Evolutionary conservation across 257 asterid genomes (phyloP), one percentile per base, ranked within the genome.

Genomic region (Dorcoceras hygrometricum): DNA sequence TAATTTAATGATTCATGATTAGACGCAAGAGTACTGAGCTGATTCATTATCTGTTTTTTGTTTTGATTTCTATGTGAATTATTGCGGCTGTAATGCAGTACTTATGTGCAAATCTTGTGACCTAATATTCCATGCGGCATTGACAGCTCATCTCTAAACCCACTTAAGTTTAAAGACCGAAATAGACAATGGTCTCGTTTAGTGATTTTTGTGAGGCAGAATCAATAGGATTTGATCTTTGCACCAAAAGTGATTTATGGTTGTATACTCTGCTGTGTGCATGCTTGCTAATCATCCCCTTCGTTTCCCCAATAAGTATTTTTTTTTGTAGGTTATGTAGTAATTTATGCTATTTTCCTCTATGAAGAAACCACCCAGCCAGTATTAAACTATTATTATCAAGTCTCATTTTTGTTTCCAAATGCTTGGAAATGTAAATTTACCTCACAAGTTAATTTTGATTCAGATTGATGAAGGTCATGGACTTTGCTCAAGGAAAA

Each of bases 381-480:
- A 68, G 66, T 65, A 39, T 54, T 67, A 58, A 59, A 69, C 36
- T 34, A 69, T 62, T 20, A 70, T 23, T 53, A 59, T 56, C 29
- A 32, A 51, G 68, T 50, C 66, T 48, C 59, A 34, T 75, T 46
- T 71, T 71, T 59, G 50, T 56, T 53, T 70, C 59, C 51, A 51
- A 22, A 29, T 57, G 62, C 63, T 59, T n/a, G 34, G n/a, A 63
- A 27, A 57, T 54, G 22, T 23, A 2, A 32, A 29, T 58, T 34
- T 66, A 28, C 65, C 71, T 48, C 76, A 20, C 65, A 67, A 14
- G 22, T 23, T 69, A 67, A 18, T 70, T 57, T 76, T 80, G 70
- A 70, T 79, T 78, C 83, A 91, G 98, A 83, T 87, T 68, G 83
- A 79, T 70, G 87, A 83, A 74, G 84, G 79, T 63, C 83, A 80